Evolutionary conservation across 1,284 basidiomycete species (phyloP), one percentile per base, ranked within the genome.

Genomic region (Boletus semigastroideus): DNA sequence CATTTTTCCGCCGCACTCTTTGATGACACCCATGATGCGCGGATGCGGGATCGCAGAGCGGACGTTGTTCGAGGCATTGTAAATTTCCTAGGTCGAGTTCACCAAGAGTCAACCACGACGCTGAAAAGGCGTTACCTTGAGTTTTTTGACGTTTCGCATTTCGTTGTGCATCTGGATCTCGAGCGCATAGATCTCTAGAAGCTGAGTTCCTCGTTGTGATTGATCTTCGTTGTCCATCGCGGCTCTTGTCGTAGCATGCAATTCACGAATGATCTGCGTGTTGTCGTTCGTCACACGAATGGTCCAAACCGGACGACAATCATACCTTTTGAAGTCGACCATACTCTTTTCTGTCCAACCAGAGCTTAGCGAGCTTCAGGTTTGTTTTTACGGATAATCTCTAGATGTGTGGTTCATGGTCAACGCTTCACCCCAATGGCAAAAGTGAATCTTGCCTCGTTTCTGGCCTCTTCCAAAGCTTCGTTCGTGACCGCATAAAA

Each of bases 121-220:
- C 0, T 20, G 14, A 22, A 20, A 31, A 14, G 36, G 30, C n/a
- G 17, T 30, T 51, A 88, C 93, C 78, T 98, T 97, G 47, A 98
- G 79, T 70, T 97, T 98, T 74, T 95, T 94, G 73, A 87, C 90
- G 68, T 99, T 97, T 63, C 90, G 86, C 59, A 87, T 90, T 72
- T 98, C 94, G 61, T 94, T 95, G 73, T 98, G 94, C 97, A 99
- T 99, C 68, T 98, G 96, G 51, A 99, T 99, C 71, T 99, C 96
- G 43, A 98, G 84, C 0, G 97, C 95, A 65, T 98, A 98, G 43
- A 99, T 92, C 72, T 99, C 97, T n/a, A 99, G 82, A 16, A 99
- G 77, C 62, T 94, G 90, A 2, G 94, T 96, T 10, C 93, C 94
- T 44, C 89, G 86, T 62, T 90, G 87, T 10, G 91, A 91, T 64